These are phyloP conservation scores for Lecanicillium sp. DNA, from an alignment of 2,329 filamentous ascomycete species.

Conservation along the genomic window DNA sequence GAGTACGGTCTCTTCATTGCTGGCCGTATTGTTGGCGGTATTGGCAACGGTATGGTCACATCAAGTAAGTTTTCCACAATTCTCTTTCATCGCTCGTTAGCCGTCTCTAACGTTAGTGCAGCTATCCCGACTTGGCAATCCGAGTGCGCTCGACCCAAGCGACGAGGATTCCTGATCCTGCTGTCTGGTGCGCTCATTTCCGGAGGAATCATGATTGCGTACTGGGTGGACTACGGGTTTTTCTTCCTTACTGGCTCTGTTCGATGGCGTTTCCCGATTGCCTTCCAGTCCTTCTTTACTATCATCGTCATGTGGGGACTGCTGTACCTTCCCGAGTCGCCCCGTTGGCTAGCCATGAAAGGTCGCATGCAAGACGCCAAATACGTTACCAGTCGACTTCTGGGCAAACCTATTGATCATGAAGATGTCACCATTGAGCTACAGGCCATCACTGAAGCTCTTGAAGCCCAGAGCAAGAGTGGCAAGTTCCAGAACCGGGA, in stretches of 20 bases:
- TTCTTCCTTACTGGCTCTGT: constrained; percentile 21
- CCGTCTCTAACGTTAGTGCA: neutral
- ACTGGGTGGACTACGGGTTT: constrained; percentile 23
- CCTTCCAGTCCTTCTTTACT: constrained; percentile 22
- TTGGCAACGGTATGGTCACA: constrained; percentile 21
- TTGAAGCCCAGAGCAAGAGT: constrained; percentile 20
- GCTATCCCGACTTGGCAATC: constrained; percentile 21
- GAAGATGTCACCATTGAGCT: constrained; percentile 18
- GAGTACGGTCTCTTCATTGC: constrained; percentile 17
- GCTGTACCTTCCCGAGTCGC: constrained; percentile 38
- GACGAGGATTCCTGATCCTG: constrained; percentile 18
- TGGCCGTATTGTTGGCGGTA: constrained; percentile 17
- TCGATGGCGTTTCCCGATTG: constrained; percentile 24
- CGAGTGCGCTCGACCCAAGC: constrained; percentile 19
- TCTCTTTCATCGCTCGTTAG: neutral
- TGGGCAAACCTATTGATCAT: constrained; percentile 17
- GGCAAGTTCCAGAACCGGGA: constrained; percentile 20
- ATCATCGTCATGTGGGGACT: constrained; percentile 44
- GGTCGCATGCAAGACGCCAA: constrained; percentile 20
- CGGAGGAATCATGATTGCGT: constrained; percentile 20
- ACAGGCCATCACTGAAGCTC: constrained; percentile 34
- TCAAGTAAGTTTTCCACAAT: constrained; percentile 11
- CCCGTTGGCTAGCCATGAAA: constrained; percentile 37
- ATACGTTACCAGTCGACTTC: constrained; percentile 15
- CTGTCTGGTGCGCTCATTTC: constrained; percentile 20